Evolutionary conservation across 176 grass and related monocot genomes (phyloP).

Genomic region (Pontederia paniculata): DNA sequence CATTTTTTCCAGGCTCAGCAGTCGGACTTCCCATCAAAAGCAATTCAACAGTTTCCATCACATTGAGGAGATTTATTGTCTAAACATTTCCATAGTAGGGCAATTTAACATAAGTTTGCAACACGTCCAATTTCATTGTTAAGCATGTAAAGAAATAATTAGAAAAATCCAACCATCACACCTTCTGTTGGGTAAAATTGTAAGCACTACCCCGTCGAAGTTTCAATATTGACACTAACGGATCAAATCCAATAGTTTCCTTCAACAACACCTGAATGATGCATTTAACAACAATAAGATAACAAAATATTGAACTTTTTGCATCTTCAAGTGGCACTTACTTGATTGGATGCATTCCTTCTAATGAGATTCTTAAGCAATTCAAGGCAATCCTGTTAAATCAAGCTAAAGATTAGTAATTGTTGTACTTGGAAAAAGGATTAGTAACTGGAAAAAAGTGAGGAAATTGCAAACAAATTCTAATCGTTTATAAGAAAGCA

Average conservation of each 20-base stretch:
- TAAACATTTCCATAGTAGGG: slow-evolving; percentile 29
- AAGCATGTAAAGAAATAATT: slow-evolving; percentile 1
- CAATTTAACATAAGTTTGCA: slow-evolving; percentile 14
- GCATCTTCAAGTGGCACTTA: slow-evolving; percentile 19
- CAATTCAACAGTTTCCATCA: slow-evolving; percentile 82
- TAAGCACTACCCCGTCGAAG: slow-evolving; percentile 95
- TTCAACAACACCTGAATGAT: slow-evolving; percentile 81
- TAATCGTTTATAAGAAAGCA: no score
- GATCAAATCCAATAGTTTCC: slow-evolving; percentile 96
- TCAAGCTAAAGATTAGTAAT: slow-evolving; percentile 19
- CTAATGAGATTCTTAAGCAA: slow-evolving; percentile 95
- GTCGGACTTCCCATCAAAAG: slow-evolving; percentile 56
- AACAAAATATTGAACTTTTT: slow-evolving; percentile 5
- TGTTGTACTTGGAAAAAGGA: no score
- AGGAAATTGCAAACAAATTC: no score
- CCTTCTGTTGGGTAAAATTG: slow-evolving; percentile 99
- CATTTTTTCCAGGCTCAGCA: slow-evolving; percentile 54
- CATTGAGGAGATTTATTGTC: slow-evolving; percentile 94
- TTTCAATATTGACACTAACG: slow-evolving; percentile 91
- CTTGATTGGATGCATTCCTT: slow-evolving; percentile 85
- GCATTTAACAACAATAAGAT: slow-evolving; percentile 2
- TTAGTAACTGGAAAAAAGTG: no score
- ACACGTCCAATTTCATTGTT: neutral
- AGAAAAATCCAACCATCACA: slow-evolving; percentile 21
- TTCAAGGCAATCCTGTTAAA: slow-evolving; percentile 86